Evolutionary conservation across 2,329 filamentous ascomycete species (phyloP), one percentile per base, ranked within the genome.

Genomic region (Sclerotinia borealis): DNA sequence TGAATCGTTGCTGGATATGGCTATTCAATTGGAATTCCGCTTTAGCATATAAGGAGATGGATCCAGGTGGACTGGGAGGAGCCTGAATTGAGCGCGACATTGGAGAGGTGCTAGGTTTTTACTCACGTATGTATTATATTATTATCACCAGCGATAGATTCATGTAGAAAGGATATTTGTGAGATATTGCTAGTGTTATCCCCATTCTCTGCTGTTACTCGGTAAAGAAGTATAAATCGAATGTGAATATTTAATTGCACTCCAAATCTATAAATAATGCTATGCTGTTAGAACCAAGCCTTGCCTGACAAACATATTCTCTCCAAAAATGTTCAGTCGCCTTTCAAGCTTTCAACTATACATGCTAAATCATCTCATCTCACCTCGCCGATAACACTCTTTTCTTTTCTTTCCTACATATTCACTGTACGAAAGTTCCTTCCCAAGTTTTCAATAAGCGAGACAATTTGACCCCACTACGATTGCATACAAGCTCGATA

Each of bases 1-100:
- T 62, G 43, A 49, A 58, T 62, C 34, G 51, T 58, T 62, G 43
- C 60, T 58, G 51, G 50, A 62, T 62, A 48, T 62, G 45, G 60
- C 60, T 62, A 39, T 62, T 48, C 60, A 31, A 31, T 48, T 58
- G 43, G 52, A 36, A 58, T 49, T 34, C 50, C 22, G 34, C 51
- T 62, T 62, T 62, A 43, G 51, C 60, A 62, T 62, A 62, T 34
- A 49, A 41, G 22, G 25, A 62, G 45, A 58, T 27, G 31, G 25
- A 58, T 47, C 31, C 48, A 39, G 34, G 41, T 39, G 60, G 15
- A 62, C 41, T 48, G 27, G 13, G 34, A 47, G 50, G 51, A 62
- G 60, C 49, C 41, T 43, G 50, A 19, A 29, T 51, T 51, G 48
- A 45, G 27, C 25, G 27, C 19, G 29, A 34, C 5, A 34, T 55